Percentiles rank a stretch among this genome's conserved stretches.
These are phyloP conservation scores for Stereum hirsutum DNA, from an alignment of 1,284 basidiomycete genomes.

Conservation along the genomic window DNA sequence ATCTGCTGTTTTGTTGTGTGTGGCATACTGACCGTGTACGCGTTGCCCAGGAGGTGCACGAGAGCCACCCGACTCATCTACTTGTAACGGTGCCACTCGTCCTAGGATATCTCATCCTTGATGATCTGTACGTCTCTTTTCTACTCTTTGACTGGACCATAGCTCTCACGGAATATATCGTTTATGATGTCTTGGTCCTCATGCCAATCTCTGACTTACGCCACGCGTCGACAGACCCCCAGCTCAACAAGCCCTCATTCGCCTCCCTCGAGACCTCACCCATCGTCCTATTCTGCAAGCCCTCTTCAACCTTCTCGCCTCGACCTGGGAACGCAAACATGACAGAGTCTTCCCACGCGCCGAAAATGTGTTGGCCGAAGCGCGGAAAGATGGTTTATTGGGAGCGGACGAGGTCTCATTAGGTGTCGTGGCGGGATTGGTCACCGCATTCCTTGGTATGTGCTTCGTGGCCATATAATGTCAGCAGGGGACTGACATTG, in stretches of 20 bases:
- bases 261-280: slow-evolving; percentile 39
- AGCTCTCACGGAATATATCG: too few relatives aligned
- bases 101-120: slow-evolving; percentile 48
- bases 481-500: too few relatives aligned
- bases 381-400: slow-evolving; percentile 31
- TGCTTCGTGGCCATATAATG: too few relatives aligned
- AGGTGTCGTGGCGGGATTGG: slow-evolving; percentile 32
- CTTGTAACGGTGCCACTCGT: slow-evolving; percentile 47
- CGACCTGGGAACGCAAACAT: slow-evolving; percentile 45
- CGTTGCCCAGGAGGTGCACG: slow-evolving; percentile 30
- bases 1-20: slow-evolving; percentile 2
- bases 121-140: slow-evolving; percentile 41
- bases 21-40: background rate
- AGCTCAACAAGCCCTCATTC: slow-evolving; percentile 42
- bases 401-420: slow-evolving; percentile 35
- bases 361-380: slow-evolving; percentile 30
- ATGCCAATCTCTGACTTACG: background rate
- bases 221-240: slow-evolving; percentile 32
- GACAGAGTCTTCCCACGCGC: slow-evolving; percentile 41
- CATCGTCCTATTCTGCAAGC: slow-evolving; percentile 32
- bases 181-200: background rate
- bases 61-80: slow-evolving; percentile 34
- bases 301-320: slow-evolving; percentile 36
- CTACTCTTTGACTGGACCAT: background rate
- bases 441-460: slow-evolving; percentile 42